Percentiles rank a stretch among this genome's conserved stretches.
phyloP scores from a whole-genome alignment of 345 rosid genomes.

The Durio zibethinus region DNA sequence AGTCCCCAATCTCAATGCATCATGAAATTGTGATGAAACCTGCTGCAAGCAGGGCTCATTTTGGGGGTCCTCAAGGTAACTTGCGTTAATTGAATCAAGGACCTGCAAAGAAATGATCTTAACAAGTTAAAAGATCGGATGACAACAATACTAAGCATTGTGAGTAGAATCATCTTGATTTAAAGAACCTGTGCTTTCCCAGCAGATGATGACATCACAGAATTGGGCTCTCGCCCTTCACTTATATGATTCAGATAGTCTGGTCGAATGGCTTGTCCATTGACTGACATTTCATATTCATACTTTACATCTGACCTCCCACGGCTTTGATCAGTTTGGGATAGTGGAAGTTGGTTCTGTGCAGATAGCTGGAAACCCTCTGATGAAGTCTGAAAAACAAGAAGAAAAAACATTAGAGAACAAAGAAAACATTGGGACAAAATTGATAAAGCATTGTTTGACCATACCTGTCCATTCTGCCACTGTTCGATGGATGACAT shows the following conservation, averaged over 20 bases:
- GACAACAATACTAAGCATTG: background rate
- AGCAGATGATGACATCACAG: constrained; percentile 47
- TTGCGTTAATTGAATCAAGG: constrained; percentile 47
- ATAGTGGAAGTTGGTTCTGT: constrained; percentile 47
- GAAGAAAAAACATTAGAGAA: background rate
- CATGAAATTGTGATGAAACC: constrained; percentile 69
- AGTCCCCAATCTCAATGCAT: constrained; percentile 45
- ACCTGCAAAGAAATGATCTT: constrained; percentile 40
- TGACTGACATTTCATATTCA: constrained; percentile 50
- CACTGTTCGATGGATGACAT: constrained; percentile 51
- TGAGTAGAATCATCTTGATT: constrained; percentile 8
- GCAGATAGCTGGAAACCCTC: constrained; percentile 48
- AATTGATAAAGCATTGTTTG: constrained; percentile 7
- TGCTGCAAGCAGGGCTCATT: constrained; percentile 55
- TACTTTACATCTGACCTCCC: constrained; percentile 49
- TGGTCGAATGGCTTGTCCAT: constrained; percentile 53
- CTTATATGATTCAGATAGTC: constrained; percentile 49
- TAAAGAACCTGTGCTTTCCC: constrained; percentile 58
- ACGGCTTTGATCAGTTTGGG: constrained; percentile 51
- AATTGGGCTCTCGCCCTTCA: constrained; percentile 44
- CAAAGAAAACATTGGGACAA: background rate
- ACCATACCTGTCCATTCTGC: constrained; percentile 69
- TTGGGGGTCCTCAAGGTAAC: constrained; percentile 38
- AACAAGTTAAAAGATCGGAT: background rate
- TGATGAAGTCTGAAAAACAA: constrained; percentile 43